Base-by-base conservation (phyloP, 805 yeast species). In the Torulaspora indica region DNA sequence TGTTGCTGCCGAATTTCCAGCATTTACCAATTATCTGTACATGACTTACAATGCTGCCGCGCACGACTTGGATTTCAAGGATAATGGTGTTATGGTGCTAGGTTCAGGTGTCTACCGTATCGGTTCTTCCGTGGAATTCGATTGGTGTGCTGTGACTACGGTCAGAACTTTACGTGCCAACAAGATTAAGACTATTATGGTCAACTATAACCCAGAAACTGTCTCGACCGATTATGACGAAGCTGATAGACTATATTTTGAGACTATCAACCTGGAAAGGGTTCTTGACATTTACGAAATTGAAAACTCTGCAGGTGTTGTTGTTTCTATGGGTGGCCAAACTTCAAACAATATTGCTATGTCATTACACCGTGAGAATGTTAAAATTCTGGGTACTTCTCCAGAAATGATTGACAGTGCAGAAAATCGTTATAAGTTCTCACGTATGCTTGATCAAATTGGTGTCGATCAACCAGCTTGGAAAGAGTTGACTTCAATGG, bases 401-500 rank as follows among this genome's bases (percentile, higher is more conserved):
- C 98, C 98, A 45, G 96, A 87, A 68, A 89, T 88, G 96, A 93
- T 91, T 67, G 98, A 91, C 64, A 81, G 95, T 49, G 98, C 98
- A 52, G 98, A 91, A 75, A 90, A 91, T 72, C 81, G 98, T 73
- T 90, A 88, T 78, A 91, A 93, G 73, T 91, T 91, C 74, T 88
- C 96, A 35, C 86, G 96, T 71, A 89, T 91, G 95, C 77, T 91
- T 71, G 98, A 91, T 69, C 79, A 79, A 55, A 91, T 91, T 61
- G 96, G 95, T 45, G 97, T 91, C 52, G 98, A 91, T 71, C 98
- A 91, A 72, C 98, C 98, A 35, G 96, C 96, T 30, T 91, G 98
- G 98, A 91, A 90, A 69, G 98, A 91, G 69, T 78, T 91, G 58
- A 89, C 98, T 29, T 86, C 96, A 18, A 75, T 88, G 46, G 87